A percentile compares a stretch with the other conserved stretches of the same genome.
Conservation (phyloP, 768 basidiomycete species). For the Xerocomellus amylosporus region DNA sequence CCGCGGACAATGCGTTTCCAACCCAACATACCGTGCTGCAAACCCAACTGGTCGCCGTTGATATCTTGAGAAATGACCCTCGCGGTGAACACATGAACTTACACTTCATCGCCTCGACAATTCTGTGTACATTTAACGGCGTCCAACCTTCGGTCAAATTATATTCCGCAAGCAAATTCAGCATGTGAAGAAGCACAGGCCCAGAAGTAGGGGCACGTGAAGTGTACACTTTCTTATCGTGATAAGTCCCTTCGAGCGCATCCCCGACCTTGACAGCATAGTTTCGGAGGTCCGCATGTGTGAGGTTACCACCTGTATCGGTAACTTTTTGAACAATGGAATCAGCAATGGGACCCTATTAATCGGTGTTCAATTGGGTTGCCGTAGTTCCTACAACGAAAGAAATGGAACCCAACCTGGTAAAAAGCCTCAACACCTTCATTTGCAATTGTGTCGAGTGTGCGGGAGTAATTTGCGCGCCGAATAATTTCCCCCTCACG, state of each 20-base stretch:
- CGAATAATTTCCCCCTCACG: slow-evolving; percentile 72
- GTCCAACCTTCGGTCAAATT: slow-evolving; percentile 49
- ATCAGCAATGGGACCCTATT: slow-evolving; percentile 77
- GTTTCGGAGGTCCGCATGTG: slow-evolving; percentile 64
- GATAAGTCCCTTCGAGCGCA: slow-evolving; percentile 78
- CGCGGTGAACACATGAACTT: slow-evolving; percentile 28
- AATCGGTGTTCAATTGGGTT: slow-evolving; percentile 14
- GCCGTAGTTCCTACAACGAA: slow-evolving; percentile 4
- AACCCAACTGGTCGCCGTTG: slow-evolving; percentile 49
- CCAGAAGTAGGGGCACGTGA: slow-evolving; percentile 84
- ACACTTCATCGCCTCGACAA: slow-evolving; percentile 87
- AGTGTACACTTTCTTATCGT: slow-evolving; percentile 77
- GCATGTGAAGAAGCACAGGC: slow-evolving; percentile 85
- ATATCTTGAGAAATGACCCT: slow-evolving; percentile 5
- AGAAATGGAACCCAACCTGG: slow-evolving; percentile 41
- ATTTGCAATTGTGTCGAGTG: slow-evolving; percentile 68
- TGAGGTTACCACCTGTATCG: slow-evolving; percentile 75
- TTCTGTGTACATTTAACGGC: slow-evolving; percentile 70
- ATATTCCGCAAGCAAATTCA: slow-evolving; percentile 87
- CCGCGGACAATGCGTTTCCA: slow-evolving; percentile 8
- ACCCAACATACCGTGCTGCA: slow-evolving; percentile 49
- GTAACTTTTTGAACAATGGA: slow-evolving; percentile 69
- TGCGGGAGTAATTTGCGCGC: slow-evolving; percentile 72
- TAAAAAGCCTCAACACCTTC: slow-evolving; percentile 85
- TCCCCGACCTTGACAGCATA: slow-evolving; percentile 68